Conservation (phyloP, 441 rosid genomes). For the Euphorbia schlechtendalii region DNA sequence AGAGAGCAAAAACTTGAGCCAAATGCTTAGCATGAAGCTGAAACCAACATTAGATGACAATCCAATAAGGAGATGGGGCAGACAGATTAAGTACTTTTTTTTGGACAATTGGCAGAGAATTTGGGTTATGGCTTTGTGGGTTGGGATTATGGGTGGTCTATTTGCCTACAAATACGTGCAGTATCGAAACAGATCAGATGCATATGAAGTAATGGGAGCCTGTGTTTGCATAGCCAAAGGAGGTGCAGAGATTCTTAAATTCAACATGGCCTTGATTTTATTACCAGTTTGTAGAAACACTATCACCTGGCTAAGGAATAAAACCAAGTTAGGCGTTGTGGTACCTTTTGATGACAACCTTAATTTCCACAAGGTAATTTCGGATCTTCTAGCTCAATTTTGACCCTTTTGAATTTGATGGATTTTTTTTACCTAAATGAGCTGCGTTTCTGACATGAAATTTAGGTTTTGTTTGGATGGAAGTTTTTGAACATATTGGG, state of each 20-base stretch:
- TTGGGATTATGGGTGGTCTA: constrained; percentile 49
- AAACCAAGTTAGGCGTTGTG: constrained; percentile 54
- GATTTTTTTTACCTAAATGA: too few relatives aligned
- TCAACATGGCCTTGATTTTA: constrained; percentile 90
- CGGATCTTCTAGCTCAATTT: not conserved
- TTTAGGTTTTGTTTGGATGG: too few relatives aligned
- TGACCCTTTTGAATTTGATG: too few relatives aligned
- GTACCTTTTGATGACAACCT: constrained; percentile 95
- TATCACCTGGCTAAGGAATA: constrained; percentile 81
- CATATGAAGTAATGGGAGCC: constrained; percentile 59
- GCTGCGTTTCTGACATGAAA: too few relatives aligned
- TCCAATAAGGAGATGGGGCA: constrained; percentile 41
- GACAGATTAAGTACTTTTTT: constrained; percentile 49
- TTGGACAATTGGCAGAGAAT: constrained; percentile 85
- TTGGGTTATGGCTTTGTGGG: constrained; percentile 80
- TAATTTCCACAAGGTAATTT: constrained; percentile 76
- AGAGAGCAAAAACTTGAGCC: constrained; percentile 74
- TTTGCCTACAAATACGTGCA: constrained; percentile 68
- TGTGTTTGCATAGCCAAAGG: constrained; percentile 90
- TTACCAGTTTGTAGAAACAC: constrained; percentile 41
- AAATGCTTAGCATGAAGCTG: constrained; percentile 82
- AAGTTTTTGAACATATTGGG: too few relatives aligned
- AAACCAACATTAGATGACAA: constrained; percentile 55
- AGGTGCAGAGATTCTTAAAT: constrained; percentile 77
- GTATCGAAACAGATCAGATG: constrained; percentile 52